Conservation (phyloP, 352 stramenopile genomes). For the Pythium vanterpoolii region DNA sequence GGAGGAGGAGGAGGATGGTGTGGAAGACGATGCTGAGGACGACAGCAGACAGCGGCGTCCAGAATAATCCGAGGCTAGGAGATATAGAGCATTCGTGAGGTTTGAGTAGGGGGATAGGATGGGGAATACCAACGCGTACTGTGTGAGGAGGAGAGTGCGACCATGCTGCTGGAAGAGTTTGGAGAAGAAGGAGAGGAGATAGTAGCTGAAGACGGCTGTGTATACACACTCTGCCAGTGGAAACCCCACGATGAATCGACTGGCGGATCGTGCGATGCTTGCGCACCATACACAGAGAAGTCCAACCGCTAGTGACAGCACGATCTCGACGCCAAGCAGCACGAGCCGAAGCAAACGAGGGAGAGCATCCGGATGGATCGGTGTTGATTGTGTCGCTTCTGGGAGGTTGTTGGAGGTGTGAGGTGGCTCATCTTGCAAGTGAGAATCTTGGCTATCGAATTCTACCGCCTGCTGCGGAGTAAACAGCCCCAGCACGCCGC, state of each 20-base stretch:
- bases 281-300: conserved; percentile 23
- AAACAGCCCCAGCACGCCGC: conserved; percentile 21
- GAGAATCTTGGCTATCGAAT: background rate
- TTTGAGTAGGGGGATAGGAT: too few relatives aligned
- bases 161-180: conserved; percentile 20
- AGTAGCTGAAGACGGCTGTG: background rate
- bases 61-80: conserved; percentile 6
- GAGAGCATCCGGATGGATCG: background rate
- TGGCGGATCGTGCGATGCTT: conserved; percentile 2
- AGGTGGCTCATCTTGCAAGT: background rate
- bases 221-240: conserved; percentile 4
- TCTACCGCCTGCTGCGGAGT: background rate
- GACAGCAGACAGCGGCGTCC: conserved; percentile 8
- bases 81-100: background rate
- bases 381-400: background rate
- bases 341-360: conserved; percentile 5
- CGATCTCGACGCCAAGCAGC: conserved; percentile 18
- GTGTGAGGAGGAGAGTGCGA: conserved; percentile 1
- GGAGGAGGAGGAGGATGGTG: background rate
- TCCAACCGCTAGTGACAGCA: conserved; percentile 9
- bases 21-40: background rate
- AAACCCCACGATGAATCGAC: background rate
- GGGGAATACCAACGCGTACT: background rate
- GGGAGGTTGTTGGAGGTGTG: background rate
- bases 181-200: conserved; percentile 2